Evolutionary conservation across 257 asterid species (phyloP), one percentile per base, ranked within the genome.

Genomic region (Vinca minor): DNA sequence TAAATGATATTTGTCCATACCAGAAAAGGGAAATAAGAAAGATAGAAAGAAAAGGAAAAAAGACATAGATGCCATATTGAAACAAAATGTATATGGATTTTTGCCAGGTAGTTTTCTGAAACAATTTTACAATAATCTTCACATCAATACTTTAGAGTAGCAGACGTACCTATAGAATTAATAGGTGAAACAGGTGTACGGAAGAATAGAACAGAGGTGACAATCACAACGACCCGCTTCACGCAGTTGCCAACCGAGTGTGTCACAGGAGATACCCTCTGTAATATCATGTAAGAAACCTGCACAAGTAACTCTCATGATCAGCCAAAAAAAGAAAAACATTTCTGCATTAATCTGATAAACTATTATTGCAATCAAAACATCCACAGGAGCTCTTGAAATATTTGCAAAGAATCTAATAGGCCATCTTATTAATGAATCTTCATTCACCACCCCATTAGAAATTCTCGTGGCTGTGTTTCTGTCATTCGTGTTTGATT

Each of bases 191-290:
- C 96, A 34, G 96, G 95, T 15, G 92, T 85, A 47, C 85, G 91
- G 83, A 91, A 88, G 86, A 91, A 86, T 73, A 91, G 74, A 59
- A 91, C 96, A 8, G 98, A 86, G 12, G 92, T 69, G 60, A 91
- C 96, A 11, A 91, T 91, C 62, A 88, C 96, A 62, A 86, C 98
- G 66, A 88, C 96, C 35, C 96, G 87, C 80, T 91, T 91, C 47
- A 86, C 95, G 45, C 95, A 88, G 81, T 91, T 91, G 49, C 91
- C 95, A 17, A 91, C 96, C 4, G 98, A 88, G 70, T 91, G 98
- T n/a, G 95, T 88, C 45, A 91, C 89, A 13, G 95, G 98, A 18
- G 96, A 91, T 49, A 88, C 95, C 39, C 96, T 88, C 77, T 86
- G 92, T 81, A 91, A 71, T 73, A 91, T 84, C 96, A 88, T 91